Evolutionary conservation across 2,329 filamentous ascomycete genomes (phyloP).

Genomic region (Blastomyces percursus): DNA sequence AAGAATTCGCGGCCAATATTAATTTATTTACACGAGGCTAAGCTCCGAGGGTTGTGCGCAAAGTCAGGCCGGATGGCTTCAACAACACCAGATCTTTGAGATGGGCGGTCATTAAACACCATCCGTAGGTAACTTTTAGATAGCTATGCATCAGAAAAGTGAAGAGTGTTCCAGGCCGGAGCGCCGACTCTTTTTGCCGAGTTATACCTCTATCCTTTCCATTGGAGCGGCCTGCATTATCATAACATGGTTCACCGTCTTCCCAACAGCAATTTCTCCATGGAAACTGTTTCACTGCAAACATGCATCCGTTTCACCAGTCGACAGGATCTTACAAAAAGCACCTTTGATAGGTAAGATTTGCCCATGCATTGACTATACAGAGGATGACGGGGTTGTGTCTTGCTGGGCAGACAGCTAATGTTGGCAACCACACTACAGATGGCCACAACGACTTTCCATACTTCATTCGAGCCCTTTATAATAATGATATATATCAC

Average conservation of each 20-base stretch:
- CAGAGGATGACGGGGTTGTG: background rate
- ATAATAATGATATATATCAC: constrained; percentile 67
- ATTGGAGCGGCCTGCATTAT: background rate
- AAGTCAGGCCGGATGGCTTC: background rate
- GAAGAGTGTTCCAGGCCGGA: background rate
- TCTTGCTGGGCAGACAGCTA: background rate
- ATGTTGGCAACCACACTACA: constrained; percentile 24
- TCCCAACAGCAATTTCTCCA: background rate
- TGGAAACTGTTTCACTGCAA: background rate
- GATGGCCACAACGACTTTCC: constrained; percentile 88
- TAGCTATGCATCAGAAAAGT: background rate
- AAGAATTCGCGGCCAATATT: too few relatives aligned
- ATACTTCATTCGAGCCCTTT: constrained; percentile 55
- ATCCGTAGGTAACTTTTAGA: background rate
- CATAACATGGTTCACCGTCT: background rate
- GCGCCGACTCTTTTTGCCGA: background rate
- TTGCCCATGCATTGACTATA: background rate
- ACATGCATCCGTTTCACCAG: background rate
- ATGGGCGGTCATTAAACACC: background rate
- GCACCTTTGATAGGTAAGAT: constrained; percentile 39
- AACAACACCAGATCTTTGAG: background rate
- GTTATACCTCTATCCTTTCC: background rate
- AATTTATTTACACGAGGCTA: too few relatives aligned
- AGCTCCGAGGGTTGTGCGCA: too few relatives aligned
- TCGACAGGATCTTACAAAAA: constrained; percentile 2